phyloP scores from a whole-genome alignment of 768 basidiomycete species.

The Pholiota microspora region DNA sequence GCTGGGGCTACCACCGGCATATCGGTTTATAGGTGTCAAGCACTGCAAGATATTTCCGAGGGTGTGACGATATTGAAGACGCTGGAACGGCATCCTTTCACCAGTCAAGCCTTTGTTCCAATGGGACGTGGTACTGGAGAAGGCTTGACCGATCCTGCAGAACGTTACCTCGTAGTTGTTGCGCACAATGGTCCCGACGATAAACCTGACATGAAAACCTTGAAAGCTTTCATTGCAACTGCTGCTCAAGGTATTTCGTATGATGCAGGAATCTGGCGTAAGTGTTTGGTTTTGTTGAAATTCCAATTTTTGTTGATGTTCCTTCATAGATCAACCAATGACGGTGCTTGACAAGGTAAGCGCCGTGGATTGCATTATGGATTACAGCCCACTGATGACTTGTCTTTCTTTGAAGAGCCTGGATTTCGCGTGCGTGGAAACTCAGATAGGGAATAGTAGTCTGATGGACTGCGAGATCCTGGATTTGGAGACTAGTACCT shows the following conservation, averaged over 20 bases:
- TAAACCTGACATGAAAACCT: slow-evolving; percentile 68
- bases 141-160: slow-evolving; percentile 45
- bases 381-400: slow-evolving; percentile 13
- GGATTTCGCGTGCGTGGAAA: slow-evolving; percentile 89
- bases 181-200: slow-evolving; percentile 77
- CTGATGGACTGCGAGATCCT: slow-evolving; percentile 85
- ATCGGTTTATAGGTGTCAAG: slow-evolving; percentile 83
- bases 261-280: slow-evolving; percentile 85
- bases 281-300: slow-evolving; percentile 33
- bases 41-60: slow-evolving; percentile 39
- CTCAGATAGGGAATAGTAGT: slow-evolving; percentile 83
- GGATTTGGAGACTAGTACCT: slow-evolving; percentile 38
- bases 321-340: slow-evolving; percentile 83
- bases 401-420: slow-evolving; percentile 44
- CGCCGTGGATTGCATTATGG: slow-evolving; percentile 6
- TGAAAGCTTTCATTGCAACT: slow-evolving; percentile 82
- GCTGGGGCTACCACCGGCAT: slow-evolving; percentile 62
- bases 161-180: slow-evolving; percentile 80
- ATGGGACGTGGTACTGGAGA: slow-evolving; percentile 69
- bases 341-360: slow-evolving; percentile 71
- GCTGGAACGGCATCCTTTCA: slow-evolving; percentile 88
- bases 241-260: slow-evolving; percentile 87
- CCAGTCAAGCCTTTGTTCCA: slow-evolving; percentile 92
- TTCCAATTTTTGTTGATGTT: slow-evolving; percentile 11
- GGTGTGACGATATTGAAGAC: slow-evolving; percentile 59